These are phyloP conservation scores for Microbotryomycetes sp. DNA, from an alignment of 1,284 basidiomycete genomes.

Conservation along the genomic window DNA sequence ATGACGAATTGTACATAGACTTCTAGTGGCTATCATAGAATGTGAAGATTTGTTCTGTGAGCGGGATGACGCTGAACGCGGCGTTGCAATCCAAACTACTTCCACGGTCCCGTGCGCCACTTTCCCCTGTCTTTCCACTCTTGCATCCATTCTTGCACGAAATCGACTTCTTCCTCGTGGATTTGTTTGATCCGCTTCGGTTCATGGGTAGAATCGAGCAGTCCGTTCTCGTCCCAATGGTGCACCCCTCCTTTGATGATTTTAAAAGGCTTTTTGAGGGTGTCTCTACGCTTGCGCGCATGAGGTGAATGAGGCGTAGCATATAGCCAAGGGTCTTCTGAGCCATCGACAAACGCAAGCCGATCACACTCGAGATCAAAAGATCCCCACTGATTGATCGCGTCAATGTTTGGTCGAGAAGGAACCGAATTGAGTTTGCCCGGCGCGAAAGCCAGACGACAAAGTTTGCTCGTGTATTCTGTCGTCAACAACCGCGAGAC, in stretches of 20 bases:
- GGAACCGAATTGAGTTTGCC: constrained; percentile 57
- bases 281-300: constrained; percentile 62
- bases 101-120: constrained; percentile 6
- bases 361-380: constrained; percentile 19
- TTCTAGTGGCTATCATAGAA: too few relatives aligned
- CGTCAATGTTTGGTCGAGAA: constrained; percentile 20
- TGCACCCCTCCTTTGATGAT: constrained; percentile 75
- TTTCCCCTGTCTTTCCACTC: constrained; percentile 41
- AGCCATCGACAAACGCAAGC: constrained; percentile 34
- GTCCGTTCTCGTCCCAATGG: constrained; percentile 78
- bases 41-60: too few relatives aligned
- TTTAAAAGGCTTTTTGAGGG: constrained; percentile 70
- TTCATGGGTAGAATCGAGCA: constrained; percentile 57
- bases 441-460: constrained; percentile 68
- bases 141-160: constrained; percentile 74
- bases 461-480: constrained; percentile 71
- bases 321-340: constrained; percentile 33
- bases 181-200: constrained; percentile 48
- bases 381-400: constrained; percentile 33
- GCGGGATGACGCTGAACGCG: too few relatives aligned
- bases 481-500: constrained; percentile 66
- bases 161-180: constrained; percentile 69
- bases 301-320: constrained; percentile 52
- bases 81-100: too few relatives aligned
- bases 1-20: too few relatives aligned